Evolutionary conservation across 352 stramenopile genomes (phyloP), one percentile per base, ranked within the genome.

Genomic region (Phytophthora boehmeriae): DNA sequence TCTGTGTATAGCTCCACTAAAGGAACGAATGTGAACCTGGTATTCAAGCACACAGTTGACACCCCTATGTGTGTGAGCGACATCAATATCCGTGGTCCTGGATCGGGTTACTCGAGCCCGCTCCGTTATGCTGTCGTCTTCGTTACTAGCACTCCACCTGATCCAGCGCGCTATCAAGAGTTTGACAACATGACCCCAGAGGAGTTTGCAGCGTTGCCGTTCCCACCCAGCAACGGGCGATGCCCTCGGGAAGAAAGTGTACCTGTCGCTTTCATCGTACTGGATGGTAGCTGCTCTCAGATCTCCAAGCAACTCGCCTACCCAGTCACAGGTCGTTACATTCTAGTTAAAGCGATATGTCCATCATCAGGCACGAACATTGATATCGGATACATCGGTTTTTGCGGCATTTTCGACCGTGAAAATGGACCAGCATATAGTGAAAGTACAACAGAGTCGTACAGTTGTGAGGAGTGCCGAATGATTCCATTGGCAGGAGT

Each of bases 401-500:
- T 93, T 39, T 93, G 68, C n/a, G 88, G 88, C 1, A 78, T 79
- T 5, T 94, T 91, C 32, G 86, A 96, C 58, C 78, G 75, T 27
- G 83, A 94, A 9, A 91, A 93, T 54, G 88, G 88, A 23, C 86
- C 86, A n/a, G 88, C 79, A 10, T 96, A 96, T 54, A 83, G 59
- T 22, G 75, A 96, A 8, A 65, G 66, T 32, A 64, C 32, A 13
- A 45, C 64, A 30, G 54, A 35, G 9, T 71, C 75, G 5, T 81
- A 78, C 60, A 75, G 55, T 14, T 92, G 83, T 53, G 80, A 91
- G 5, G 87, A 92, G 46, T 96, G 87, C 50, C 80, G 83, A 41
- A 49, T 19, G 8, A 68, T 70, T 17, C 65, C 65, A 0, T 27
- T 83, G 17, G 42, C 54, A 36, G 84, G 82, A 13, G 48, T 93